Conservation (phyloP, 805 yeast species). For the Schwanniomyces occidentalis region DNA sequence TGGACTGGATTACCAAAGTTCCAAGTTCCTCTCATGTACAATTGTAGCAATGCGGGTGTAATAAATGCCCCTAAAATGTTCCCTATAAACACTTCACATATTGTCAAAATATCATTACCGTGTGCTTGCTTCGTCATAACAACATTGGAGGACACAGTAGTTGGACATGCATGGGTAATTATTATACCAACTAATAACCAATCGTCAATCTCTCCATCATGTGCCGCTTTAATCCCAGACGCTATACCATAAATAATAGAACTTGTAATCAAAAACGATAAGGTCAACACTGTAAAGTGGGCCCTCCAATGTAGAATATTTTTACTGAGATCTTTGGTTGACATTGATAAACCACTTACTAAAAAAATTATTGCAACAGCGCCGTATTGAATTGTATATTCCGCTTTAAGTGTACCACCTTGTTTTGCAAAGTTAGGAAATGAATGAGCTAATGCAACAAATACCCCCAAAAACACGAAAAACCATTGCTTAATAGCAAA, state of each 20-base stretch:
- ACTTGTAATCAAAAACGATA: constrained; percentile 72
- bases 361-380: constrained; percentile 86
- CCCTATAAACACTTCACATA: constrained; percentile 85
- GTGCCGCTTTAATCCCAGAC: constrained; percentile 60
- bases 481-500: constrained; percentile 66
- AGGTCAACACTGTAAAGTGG: constrained; percentile 64
- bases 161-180: constrained; percentile 85
- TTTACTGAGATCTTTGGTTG: constrained; percentile 57
- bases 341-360: constrained; percentile 78
- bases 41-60: constrained; percentile 80
- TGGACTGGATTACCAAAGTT: constrained; percentile 72
- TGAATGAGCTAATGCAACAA: constrained; percentile 71
- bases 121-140: constrained; percentile 87
- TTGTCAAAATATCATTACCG: constrained; percentile 76
- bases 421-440: constrained; percentile 83
- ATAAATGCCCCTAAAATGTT: constrained; percentile 83
- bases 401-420: constrained; percentile 73
- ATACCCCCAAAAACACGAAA: constrained; percentile 66
- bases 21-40: constrained; percentile 63
- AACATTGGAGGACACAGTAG: constrained; percentile 89
- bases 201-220: constrained; percentile 58
- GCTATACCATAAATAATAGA: constrained; percentile 73
- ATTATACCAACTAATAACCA: constrained; percentile 83
- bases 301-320: constrained; percentile 81
- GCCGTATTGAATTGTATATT: constrained; percentile 78